Evolutionary conservation across 2,329 filamentous ascomycete species (phyloP), one percentile per base, ranked within the genome.

Genomic region (Fusarium praegraminearum): DNA sequence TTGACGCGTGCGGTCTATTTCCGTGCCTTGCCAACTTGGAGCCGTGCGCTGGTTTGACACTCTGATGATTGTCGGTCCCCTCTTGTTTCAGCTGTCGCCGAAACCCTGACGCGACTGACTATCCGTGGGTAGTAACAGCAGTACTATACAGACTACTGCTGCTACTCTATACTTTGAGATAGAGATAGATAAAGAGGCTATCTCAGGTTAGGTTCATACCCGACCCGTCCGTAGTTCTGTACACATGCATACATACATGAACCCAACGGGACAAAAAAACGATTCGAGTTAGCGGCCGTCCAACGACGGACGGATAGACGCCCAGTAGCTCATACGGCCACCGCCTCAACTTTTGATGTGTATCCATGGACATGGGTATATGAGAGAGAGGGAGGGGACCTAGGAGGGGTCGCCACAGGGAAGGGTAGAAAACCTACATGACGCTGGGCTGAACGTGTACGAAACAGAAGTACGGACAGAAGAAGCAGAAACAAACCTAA

Each of bases 41-140:
- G 52, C 66, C 67, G 67, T 69, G 62, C 52, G 55, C 56, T 52
- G 52, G 54, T 49, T 59, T 61, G 47, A 57, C 45, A 69, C 47
- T 69, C 30, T 56, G 51, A 69, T 62, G 51, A 51, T 51, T 36
- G 51, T 67, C 47, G 66, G 61, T 30, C 54, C 43, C 47, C 57
- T 67, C 57, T 67, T 53, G 67, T 67, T 70, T 70, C 66, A 69
- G 59, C 67, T 63, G 62, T 69, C 52, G 56, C 62, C 53, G 33
- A 70, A 67, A 52, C 67, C 66, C 36, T 58, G 66, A 70, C 56
- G 44, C 43, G 51, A 66, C 38, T 56, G 40, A 45, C 62, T 30
- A 69, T 69, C 45, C 24, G 28, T 69, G 44, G 47, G 50, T 40
- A 40, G 22, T 50, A 40, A 40, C 46, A 61, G n/a, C 20, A 35